Evolutionary conservation across 169 alveolate genomes (phyloP).

Genomic region (Plasmodium inui): DNA sequence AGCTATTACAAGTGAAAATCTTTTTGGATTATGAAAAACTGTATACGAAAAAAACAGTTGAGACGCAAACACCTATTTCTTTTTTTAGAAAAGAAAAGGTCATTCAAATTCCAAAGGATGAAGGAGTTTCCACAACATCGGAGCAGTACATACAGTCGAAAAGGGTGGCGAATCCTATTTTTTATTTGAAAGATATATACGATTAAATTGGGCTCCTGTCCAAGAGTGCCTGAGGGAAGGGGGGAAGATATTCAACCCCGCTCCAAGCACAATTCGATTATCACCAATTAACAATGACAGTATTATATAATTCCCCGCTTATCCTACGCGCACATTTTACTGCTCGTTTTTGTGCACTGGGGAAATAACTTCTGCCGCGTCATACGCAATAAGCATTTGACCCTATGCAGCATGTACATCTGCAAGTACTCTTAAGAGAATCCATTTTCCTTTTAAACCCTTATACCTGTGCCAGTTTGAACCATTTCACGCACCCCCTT

Average conservation of each 20-base stretch:
- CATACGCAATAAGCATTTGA: background rate
- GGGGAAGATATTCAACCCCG: background rate
- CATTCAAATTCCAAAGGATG: constrained; percentile 59
- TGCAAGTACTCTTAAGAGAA: background rate
- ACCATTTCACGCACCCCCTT: background rate
- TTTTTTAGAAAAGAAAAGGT: constrained; percentile 47
- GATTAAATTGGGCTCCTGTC: constrained; percentile 4
- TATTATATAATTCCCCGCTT: background rate
- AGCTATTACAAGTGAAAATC: constrained; percentile 57
- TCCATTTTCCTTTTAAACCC: background rate
- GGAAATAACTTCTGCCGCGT: background rate
- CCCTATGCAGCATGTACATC: background rate
- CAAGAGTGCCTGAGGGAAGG: background rate
- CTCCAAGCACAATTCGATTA: background rate
- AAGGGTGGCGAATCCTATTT: constrained; percentile 31
- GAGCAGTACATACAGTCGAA: constrained; percentile 45
- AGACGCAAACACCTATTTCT: constrained; percentile 69
- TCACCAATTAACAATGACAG: background rate
- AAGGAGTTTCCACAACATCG: constrained; percentile 36
- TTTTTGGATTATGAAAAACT: constrained; percentile 71
- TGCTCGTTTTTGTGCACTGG: background rate
- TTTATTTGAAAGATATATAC: constrained; percentile 61
- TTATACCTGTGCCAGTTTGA: background rate
- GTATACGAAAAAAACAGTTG: constrained; percentile 68
- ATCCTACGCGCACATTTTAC: background rate